Evolutionary conservation across 2,329 filamentous ascomycete species (phyloP).

Genomic region (Diaporthe sp.): DNA sequence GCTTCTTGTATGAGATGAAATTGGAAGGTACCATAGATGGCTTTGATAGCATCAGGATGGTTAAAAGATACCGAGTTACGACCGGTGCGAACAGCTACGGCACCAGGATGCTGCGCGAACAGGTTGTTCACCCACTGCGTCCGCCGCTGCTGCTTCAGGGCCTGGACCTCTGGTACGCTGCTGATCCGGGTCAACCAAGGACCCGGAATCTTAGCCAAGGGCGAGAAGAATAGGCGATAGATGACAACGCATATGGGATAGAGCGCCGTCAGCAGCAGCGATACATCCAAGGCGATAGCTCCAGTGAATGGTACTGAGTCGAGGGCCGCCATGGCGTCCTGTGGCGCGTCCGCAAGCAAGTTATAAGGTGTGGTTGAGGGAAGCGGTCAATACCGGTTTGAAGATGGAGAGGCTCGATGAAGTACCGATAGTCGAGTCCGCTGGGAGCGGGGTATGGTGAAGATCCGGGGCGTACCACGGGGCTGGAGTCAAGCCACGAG

Average conservation of each 20-base stretch:
- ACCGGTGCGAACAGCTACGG: background rate
- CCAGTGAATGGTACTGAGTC: background rate
- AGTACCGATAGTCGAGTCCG: background rate
- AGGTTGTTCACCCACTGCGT: background rate
- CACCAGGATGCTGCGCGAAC: background rate
- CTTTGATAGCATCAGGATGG: background rate
- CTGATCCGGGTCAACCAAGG: background rate
- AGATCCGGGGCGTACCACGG: background rate
- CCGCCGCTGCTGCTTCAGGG: background rate
- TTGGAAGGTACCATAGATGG: background rate
- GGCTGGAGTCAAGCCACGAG: no score
- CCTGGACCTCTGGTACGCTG: background rate
- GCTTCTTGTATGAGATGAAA: background rate
- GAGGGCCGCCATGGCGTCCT: background rate
- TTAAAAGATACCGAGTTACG: background rate
- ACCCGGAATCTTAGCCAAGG: background rate
- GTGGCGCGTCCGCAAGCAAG: background rate
- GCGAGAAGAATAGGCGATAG: background rate
- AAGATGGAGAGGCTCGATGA: background rate
- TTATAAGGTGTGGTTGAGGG: background rate
- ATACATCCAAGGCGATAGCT: background rate
- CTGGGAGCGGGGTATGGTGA: background rate
- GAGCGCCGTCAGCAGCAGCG: background rate
- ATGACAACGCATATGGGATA: background rate
- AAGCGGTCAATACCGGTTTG: background rate